These are phyloP conservation scores for Epichloe sibirici DNA, from an alignment of 2,329 filamentous ascomycete genomes.

Conservation along the genomic window DNA sequence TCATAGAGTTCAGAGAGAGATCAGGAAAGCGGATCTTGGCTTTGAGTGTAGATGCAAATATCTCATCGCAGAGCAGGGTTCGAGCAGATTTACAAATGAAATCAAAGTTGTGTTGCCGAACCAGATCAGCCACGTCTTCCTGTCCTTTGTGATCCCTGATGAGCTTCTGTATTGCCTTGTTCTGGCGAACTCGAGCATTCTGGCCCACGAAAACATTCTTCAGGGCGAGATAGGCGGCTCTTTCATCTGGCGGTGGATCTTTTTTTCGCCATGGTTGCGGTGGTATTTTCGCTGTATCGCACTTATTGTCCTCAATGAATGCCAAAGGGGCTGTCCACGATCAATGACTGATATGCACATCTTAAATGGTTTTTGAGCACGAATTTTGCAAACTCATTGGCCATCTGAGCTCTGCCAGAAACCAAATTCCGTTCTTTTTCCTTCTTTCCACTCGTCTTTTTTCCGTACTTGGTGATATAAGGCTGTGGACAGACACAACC, in stretches of 20 bases:
- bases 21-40: constrained; percentile 4
- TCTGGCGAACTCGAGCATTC: not conserved
- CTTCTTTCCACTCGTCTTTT: not conserved
- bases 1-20: not conserved
- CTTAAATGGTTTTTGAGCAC: not conserved
- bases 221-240: not conserved
- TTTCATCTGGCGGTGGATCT: not conserved
- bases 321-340: no score
- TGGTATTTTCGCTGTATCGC: not conserved
- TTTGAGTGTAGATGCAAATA: constrained; percentile 1
- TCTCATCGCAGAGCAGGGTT: not conserved
- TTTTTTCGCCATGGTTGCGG: not conserved
- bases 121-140: not conserved
- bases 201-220: not conserved
- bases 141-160: not conserved
- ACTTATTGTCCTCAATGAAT: not conserved
- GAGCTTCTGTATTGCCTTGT: not conserved
- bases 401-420: not conserved
- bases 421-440: not conserved
- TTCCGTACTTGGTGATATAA: not conserved
- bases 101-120: not conserved
- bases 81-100: not conserved
- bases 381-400: not conserved
- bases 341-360: not conserved
- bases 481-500: not conserved